A percentile compares a stretch with the other conserved stretches of the same genome.
Conservation (phyloP, 148 eudicot genomes). For the Suaeda aralocaspica region DNA sequence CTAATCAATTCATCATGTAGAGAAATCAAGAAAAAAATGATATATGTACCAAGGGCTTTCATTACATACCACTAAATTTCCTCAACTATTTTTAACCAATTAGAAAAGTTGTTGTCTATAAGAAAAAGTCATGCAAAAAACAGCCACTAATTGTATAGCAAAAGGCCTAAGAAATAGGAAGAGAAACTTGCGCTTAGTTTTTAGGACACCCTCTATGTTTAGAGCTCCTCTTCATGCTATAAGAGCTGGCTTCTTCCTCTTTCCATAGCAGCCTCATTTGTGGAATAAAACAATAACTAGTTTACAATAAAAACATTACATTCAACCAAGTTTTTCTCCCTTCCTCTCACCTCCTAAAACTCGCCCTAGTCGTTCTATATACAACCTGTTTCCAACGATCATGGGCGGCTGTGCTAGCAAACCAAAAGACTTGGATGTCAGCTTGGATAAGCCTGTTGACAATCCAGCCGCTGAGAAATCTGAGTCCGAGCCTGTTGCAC, state of each 20-base stretch:
- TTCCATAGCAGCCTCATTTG: constrained; percentile 22
- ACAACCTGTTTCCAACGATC: constrained; percentile 26
- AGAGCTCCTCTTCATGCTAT: constrained; percentile 13
- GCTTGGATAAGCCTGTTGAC: constrained; percentile 30
- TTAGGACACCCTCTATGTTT: constrained; percentile 14
- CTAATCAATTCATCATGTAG: too few relatives aligned
- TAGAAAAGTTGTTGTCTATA: background rate
- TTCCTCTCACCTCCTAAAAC: constrained; percentile 24
- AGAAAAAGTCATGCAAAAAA: constrained; percentile 11
- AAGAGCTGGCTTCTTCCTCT: background rate
- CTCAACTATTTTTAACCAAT: background rate
- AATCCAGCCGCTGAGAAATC: constrained; percentile 29
- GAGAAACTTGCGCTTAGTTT: constrained; percentile 1
- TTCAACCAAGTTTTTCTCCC: constrained; percentile 1
- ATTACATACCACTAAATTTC: background rate
- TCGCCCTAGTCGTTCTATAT: constrained; percentile 28
- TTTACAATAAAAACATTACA: background rate
- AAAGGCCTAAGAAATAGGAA: constrained; percentile 22
- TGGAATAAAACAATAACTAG: constrained; percentile 12
- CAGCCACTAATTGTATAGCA: constrained; percentile 10
- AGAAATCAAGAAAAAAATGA: background rate
- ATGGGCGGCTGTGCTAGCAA: constrained; percentile 90
- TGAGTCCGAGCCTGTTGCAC: constrained; percentile 33
- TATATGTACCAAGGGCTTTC: too few relatives aligned
- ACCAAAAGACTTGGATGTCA: constrained; percentile 50